These are phyloP conservation scores for Camelina sativa DNA, from an alignment of 345 rosid species.

Conservation along the genomic window DNA sequence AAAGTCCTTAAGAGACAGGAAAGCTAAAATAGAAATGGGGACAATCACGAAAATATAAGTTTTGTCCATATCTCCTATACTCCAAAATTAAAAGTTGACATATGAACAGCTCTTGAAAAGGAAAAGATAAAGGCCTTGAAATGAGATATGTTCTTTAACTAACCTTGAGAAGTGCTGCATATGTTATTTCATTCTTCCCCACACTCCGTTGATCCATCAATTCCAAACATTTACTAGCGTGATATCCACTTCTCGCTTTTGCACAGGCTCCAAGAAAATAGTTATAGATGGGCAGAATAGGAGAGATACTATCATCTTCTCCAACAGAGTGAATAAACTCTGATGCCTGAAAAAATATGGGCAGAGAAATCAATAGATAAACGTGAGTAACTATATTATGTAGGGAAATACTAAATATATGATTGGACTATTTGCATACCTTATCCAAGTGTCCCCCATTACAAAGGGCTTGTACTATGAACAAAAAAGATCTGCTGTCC, in stretches of 20 bases:
- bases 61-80: conserved; percentile 4
- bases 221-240: conserved; percentile 74
- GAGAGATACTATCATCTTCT: conserved; percentile 53
- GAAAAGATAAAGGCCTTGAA: not conserved
- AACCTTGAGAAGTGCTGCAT: conserved; percentile 79
- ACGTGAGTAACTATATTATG: not conserved
- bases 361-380: conserved; percentile 17
- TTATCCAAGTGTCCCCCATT: conserved; percentile 76
- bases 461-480: conserved; percentile 74
- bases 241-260: conserved; percentile 42
- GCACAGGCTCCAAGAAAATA: conserved; percentile 65
- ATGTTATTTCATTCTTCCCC: conserved; percentile 79
- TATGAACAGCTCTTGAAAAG: conserved; percentile 10
- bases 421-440: conserved; percentile 49
- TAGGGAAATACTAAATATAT: not conserved
- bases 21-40: not conserved
- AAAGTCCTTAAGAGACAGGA: not conserved
- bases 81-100: conserved; percentile 3
- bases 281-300: conserved; percentile 61
- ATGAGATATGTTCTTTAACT: conserved; percentile 29
- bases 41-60: not conserved
- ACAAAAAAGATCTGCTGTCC: conserved; percentile 52
- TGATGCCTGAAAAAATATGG: conserved; percentile 59
- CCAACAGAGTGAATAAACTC: conserved; percentile 57
- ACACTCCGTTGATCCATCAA: conserved; percentile 68